phyloP scores from a whole-genome alignment of 176 grass and related monocot species.

The Carex kokanica region DNA sequence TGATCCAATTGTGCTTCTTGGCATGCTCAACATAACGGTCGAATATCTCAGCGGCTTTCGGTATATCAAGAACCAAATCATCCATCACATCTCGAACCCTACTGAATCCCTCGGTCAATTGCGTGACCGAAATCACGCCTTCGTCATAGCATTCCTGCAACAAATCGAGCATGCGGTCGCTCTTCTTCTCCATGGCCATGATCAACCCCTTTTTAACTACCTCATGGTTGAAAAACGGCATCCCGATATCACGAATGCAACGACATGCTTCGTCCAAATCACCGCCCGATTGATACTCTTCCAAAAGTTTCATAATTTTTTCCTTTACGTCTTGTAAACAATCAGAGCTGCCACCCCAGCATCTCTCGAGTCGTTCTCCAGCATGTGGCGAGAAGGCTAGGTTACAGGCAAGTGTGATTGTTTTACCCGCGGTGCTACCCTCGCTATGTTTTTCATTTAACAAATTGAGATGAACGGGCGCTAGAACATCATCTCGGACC shows the following conservation, averaged over 20 bases:
- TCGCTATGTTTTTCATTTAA: constrained; percentile 32
- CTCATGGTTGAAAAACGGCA: constrained; percentile 92
- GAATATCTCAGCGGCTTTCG: constrained; percentile 49
- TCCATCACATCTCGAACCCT: constrained; percentile 54
- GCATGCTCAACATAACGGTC: constrained; percentile 50
- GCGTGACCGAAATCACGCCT: constrained; percentile 60
- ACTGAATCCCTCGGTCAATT: constrained; percentile 70
- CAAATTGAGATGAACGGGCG: constrained; percentile 53
- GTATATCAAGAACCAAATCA: constrained; percentile 75
- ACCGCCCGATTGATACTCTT: constrained; percentile 73
- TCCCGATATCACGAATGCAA: constrained; percentile 65
- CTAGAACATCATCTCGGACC: constrained; percentile 63
- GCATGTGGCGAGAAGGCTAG: constrained; percentile 52
- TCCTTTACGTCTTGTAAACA: constrained; percentile 63
- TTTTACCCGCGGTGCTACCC: constrained; percentile 28
- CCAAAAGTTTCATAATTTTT: constrained; percentile 56
- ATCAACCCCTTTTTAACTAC: constrained; percentile 79
- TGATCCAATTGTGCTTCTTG: constrained; percentile 57
- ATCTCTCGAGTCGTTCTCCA: constrained; percentile 64
- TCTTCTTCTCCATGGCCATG: constrained; percentile 67
- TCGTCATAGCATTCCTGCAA: constrained; percentile 59
- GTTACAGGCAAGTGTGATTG: constrained; percentile 40
- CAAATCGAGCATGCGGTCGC: constrained; percentile 44
- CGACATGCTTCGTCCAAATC: constrained; percentile 59
- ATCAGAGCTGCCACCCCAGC: constrained; percentile 72